Conservation (phyloP, 441 rosid species). For the Croton setiger region DNA sequence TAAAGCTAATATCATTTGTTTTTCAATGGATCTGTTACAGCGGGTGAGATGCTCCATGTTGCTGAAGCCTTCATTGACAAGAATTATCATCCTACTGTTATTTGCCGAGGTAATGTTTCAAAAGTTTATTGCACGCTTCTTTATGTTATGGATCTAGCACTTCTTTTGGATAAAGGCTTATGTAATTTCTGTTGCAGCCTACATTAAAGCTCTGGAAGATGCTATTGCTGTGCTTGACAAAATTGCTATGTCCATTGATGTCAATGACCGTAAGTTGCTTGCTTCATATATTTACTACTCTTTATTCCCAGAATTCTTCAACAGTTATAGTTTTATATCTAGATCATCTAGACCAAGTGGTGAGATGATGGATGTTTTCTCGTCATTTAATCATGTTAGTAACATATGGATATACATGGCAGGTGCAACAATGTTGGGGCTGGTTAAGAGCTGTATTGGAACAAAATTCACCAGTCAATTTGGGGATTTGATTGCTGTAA, state of each 20-base stretch:
- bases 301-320: neutral
- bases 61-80: conserved; percentile 89
- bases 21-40: conserved; percentile 26
- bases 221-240: conserved; percentile 84
- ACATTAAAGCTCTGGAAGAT: conserved; percentile 89
- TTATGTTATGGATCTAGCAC: conserved; percentile 14
- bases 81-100: conserved; percentile 89
- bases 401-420: conserved; percentile 18
- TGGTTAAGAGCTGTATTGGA: conserved; percentile 90
- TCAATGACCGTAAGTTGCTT: conserved; percentile 67
- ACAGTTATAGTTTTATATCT: neutral
- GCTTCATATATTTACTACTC: neutral
- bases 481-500: conserved; percentile 93
- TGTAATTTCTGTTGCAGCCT: conserved; percentile 53
- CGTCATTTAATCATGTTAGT: neutral
- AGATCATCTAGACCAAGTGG: too few relatives aligned
- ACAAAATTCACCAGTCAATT: conserved; percentile 96
- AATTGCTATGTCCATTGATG: conserved; percentile 79
- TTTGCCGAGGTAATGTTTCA: conserved; percentile 64
- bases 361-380: neutral
- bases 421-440: conserved; percentile 72
- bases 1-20: neutral
- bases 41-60: conserved; percentile 99
- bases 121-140: conserved; percentile 1
- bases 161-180: neutral